phyloP scores from a whole-genome alignment of 192 early-diverging fungal species.

The Umbelopsis sp. region DNA sequence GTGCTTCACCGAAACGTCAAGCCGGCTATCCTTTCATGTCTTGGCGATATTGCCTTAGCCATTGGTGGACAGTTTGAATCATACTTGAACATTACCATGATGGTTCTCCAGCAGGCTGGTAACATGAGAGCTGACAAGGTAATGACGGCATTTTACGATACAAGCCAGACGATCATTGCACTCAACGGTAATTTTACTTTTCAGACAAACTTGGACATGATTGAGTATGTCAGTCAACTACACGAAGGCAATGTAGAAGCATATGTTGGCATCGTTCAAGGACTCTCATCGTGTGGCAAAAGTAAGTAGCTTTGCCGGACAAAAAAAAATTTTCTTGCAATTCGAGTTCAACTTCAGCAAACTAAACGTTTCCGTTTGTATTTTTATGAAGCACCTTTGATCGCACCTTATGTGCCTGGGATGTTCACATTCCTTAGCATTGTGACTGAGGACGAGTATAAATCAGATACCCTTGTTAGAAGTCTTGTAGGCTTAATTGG shows the following conservation, averaged over 20 bases:
- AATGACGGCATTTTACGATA: neutral
- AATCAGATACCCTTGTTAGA: conserved; percentile 70
- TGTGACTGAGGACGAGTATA: conserved; percentile 63
- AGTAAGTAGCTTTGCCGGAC: conserved; percentile 40
- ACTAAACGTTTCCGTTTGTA: neutral
- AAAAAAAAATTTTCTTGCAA: neutral
- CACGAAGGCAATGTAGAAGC: conserved; percentile 92
- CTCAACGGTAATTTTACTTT: conserved; percentile 14
- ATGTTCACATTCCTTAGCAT: conserved; percentile 82
- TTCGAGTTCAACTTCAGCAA: neutral
- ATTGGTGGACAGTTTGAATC: conserved; percentile 84
- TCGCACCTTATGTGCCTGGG: conserved; percentile 62
- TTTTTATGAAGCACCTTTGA: conserved; percentile 53
- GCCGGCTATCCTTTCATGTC: conserved; percentile 91
- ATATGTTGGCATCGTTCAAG: conserved; percentile 95
- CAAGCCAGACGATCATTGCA: neutral
- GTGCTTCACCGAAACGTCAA: conserved; percentile 85
- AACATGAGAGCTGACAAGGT: conserved; percentile 59
- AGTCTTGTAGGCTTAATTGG: conserved; percentile 90
- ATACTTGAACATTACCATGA: conserved; percentile 84
- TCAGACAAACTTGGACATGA: conserved; percentile 67
- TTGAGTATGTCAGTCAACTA: conserved; percentile 85
- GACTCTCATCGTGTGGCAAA: conserved; percentile 77
- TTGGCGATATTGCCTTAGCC: conserved; percentile 97
- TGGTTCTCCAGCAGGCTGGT: conserved; percentile 82